Base-by-base conservation (phyloP, 331 rosid species). In the Telfairia occidentalis region DNA sequence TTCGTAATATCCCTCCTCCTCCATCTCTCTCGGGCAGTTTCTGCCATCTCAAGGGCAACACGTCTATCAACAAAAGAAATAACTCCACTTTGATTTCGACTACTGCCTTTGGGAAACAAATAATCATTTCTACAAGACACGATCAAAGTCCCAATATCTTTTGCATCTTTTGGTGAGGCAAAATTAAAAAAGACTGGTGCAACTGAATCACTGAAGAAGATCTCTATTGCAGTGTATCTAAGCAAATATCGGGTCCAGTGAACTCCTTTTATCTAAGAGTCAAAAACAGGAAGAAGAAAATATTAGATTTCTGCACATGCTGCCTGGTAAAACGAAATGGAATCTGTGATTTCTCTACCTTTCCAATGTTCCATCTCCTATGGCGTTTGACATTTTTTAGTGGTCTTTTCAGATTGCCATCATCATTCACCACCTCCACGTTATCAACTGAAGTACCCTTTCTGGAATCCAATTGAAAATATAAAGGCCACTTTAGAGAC, bases 191-290 rank as follows among this genome's bases (percentile, higher is more conserved):
- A 94, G 57, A 91, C 80, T 5, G 98, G 97, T 76, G 98, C 81
- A 78, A 89, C 89, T 73, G 98, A 91, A 87, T 90, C 88, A n/a
- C 86, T 80, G 85, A 91, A 94, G 90, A 91, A 91, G 79, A 91
- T 83, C 87, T 94, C 98, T 76, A 94, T 87, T 21, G 98, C 98
- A 34, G 92, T 88, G 82, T 90, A 91, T 83, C 97, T 85, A 73
- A 94, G 92, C 90, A 94, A 85, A 88, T 94, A 87, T 54, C 98
- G 96, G 12, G 96, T 94, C 96, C 96, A 91, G 76, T 86, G 88
- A 74, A 94, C 97, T 77, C 97, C 88, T 84, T 90, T 94, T 76
- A 94, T 84, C 98, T 94, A 75, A 69, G 71, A 82, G 23, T 60
- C 49, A 72, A 50, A 57, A 26, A n/a, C 19, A 2, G 23, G 19